Base-by-base conservation (phyloP, 2,329 filamentous ascomycete species). In the Ceratocystis alfenasii region DNA sequence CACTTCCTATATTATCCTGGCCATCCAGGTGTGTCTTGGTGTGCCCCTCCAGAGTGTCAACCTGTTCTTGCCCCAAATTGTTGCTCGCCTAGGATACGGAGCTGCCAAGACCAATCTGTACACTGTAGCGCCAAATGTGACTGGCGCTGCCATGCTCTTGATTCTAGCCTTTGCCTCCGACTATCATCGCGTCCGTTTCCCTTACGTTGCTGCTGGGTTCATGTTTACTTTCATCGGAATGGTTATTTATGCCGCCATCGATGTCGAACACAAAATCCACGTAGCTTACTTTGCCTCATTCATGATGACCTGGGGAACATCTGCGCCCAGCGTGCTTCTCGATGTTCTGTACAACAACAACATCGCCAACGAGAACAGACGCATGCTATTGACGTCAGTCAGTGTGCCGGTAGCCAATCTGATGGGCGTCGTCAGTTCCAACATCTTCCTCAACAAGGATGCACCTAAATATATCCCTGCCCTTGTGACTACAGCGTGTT, bases 301-400 rank as follows among this genome's bases (percentile, higher is more conserved):
- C 74, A 88, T 91, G 86, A 90, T 91, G 87, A 87, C 85, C 10
- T 90, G 87, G 85, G 88, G 88, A 17, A 90, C 87, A 0, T 86
- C 84, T 0, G 87, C 88, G 0, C 88, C 89, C 0, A 88, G 84
- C 0, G 87, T 91, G 7, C 78, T 92, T 12, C 77, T 86, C 76
- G 84, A 69, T 78, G 83, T 66, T 33, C 77, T 73, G 86, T 91
- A 90, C 76, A 92, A 89, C 76, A 92, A 92, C 78, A 93, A 93
- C 72, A 82, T 90, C 66, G 87, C 88, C 0, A 82, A 92, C 71
- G 89, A 92, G 74, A 86, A 86, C 66, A 83, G 85, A 46, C 85
- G 88, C 60, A 80, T 90, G 5, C 79, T 86, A 0, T 77, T 90
- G 15, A 91, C 88, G 0, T 86, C 83, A 33, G 81, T 91, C 20